A percentile compares a stretch with the other conserved stretches of the same genome.
These are phyloP conservation scores for Talaromyces sp. DNA, from an alignment of 2,329 filamentous ascomycete species.

Conservation along the genomic window DNA sequence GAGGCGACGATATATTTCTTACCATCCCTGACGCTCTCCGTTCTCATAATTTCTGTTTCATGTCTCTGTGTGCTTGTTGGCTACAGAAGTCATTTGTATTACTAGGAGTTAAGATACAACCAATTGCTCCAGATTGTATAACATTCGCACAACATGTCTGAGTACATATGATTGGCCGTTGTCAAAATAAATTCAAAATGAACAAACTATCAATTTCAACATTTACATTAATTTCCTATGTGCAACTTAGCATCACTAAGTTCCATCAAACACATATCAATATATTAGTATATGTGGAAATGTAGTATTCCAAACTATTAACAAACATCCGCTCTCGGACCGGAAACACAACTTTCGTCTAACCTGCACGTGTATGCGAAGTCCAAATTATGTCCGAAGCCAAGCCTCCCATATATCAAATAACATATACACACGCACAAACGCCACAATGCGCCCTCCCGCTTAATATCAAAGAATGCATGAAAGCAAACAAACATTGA, in stretches of 20 bases:
- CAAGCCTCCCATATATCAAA: not conserved
- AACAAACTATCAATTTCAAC: not conserved
- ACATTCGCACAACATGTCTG: not conserved
- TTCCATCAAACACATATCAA: not conserved
- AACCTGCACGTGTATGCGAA: not conserved
- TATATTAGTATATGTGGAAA: not conserved
- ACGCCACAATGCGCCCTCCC: constrained; percentile 4
- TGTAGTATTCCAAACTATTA: not conserved
- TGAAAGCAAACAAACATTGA: not conserved
- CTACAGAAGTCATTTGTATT: not conserved
- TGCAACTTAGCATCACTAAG: not conserved
- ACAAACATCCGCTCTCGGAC: not conserved
- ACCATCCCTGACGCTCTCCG: not conserved
- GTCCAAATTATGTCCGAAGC: not conserved
- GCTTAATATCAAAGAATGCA: constrained; percentile 1
- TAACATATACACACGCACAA: not conserved
- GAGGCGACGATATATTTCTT: not conserved
- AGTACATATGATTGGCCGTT: not conserved
- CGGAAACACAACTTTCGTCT: not conserved
- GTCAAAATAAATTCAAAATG: not conserved
- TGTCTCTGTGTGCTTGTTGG: not conserved
- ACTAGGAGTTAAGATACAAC: not conserved
- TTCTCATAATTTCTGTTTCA: not conserved
- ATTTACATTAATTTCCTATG: not conserved
- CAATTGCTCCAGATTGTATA: not conserved